Evolutionary conservation across 352 stramenopile genomes (phyloP), one percentile per base, ranked within the genome.

Genomic region (Globisporangium barbulae): DNA sequence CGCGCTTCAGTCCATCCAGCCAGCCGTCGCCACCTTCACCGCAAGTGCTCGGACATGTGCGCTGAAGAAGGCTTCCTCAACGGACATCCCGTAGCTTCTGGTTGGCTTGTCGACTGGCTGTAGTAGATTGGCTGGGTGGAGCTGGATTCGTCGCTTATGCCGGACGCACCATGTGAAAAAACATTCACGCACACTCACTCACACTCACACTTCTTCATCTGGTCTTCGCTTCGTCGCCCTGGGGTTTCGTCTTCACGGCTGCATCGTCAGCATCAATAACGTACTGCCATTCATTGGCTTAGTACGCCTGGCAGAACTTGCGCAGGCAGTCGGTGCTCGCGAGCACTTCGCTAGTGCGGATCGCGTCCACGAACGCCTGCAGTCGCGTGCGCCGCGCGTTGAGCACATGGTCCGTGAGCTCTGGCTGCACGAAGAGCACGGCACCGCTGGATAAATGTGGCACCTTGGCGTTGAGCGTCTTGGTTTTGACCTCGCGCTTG

Each of bases 281-380:
- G 30, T 28, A 1, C 10, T 17, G 10, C n/a, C 6, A 5, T 50
- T 19, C 28, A n/a, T 13, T 4, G 30, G 17, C 50, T 66, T 61
- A 93, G 56, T 83, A 88, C 12, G 82, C 85, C 62, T 91, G 85
- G 59, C 79, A 93, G 52, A 93, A 93, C 70, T 89, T 85, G 57
- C 85, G 85, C 67, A 91, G 73, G 5, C 75, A 69, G 30, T 78
- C 72, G 42, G 60, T 70, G 31, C 64, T 66, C 2, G 81, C 81
- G 15, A 93, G 78, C 65, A 73, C 67, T 0, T 67, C 62, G 60
- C 89, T 68, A 9, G 59, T 73, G 3, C 67, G 72, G 57, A 93
- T 73, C 1, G 60, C 63, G 53, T 89, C 72, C 2, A 93, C 59
- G 62, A 93, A 93, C n/a, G 65, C 63, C 71, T 93, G 85, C 30